Evolutionary conservation across 2,329 filamentous ascomycete species (phyloP).

Genomic region (Botryotinia calthae): DNA sequence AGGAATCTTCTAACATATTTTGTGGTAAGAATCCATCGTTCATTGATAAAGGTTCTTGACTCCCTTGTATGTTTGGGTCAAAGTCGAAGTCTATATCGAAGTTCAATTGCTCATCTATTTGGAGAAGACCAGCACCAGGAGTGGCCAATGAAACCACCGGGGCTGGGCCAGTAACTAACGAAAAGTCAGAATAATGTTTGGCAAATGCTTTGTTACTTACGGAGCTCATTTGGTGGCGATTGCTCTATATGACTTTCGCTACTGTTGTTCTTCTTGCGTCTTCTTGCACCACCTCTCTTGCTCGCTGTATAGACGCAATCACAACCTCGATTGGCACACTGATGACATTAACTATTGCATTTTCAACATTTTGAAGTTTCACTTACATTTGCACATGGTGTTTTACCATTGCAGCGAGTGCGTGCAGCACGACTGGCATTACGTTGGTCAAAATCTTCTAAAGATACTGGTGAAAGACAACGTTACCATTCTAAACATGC

Average conservation of each 20-base stretch:
- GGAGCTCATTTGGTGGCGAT: slow-evolving; percentile 13
- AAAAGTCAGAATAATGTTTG: neutral
- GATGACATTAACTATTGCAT: neutral
- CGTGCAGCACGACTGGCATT: slow-evolving; percentile 44
- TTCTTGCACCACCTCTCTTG: slow-evolving; percentile 35
- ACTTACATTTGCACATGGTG: slow-evolving; percentile 46
- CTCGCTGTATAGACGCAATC: slow-evolving; percentile 36
- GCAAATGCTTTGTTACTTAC: neutral
- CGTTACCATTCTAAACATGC: slow-evolving; percentile 51
- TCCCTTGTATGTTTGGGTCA: neutral
- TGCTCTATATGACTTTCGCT: neutral
- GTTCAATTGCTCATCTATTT: slow-evolving; percentile 4
- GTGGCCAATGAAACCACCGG: slow-evolving; percentile 12
- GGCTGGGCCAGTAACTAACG: slow-evolving; percentile 16
- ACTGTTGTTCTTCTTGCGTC: slow-evolving; percentile 26
- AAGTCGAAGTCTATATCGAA: slow-evolving; percentile 10
- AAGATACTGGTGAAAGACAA: neutral
- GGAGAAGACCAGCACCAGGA: slow-evolving; percentile 16
- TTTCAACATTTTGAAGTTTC: neutral
- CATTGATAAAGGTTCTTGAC: slow-evolving; percentile 9
- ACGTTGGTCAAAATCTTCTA: neutral
- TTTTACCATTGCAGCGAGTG: slow-evolving; percentile 48
- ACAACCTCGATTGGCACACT: slow-evolving; percentile 37
- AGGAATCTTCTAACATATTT: slow-evolving; percentile 21
- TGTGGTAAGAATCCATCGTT: slow-evolving; percentile 24